These are phyloP conservation scores for Fusarium mundagurra DNA, from an alignment of 2,329 filamentous ascomycete genomes.

Conservation along the genomic window DNA sequence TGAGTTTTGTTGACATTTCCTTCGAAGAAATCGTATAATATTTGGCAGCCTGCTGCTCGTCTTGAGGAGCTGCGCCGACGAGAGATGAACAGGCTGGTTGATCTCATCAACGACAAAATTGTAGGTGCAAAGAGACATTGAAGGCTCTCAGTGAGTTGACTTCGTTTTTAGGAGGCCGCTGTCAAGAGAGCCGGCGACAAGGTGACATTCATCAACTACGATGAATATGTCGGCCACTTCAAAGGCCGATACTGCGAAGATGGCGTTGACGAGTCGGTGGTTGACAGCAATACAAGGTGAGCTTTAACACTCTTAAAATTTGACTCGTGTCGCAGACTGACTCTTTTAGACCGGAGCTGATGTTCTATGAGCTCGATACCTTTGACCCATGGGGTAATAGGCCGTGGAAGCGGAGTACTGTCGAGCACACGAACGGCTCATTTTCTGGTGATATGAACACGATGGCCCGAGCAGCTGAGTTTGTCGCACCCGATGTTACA, in stretches of 20 bases:
- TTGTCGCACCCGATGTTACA: neutral
- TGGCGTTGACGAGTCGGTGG: neutral
- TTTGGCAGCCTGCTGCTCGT: neutral
- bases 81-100: slow-evolving; percentile 5
- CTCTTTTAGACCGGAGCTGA: neutral
- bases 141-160: rapidly evolving
- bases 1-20: rapidly evolving
- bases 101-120: slow-evolving; percentile 6
- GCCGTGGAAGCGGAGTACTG: slow-evolving; percentile 5
- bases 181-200: neutral
- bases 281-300: slow-evolving; percentile 1
- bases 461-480: neutral
- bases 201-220: neutral
- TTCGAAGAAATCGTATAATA: neutral
- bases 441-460: slow-evolving; percentile 1
- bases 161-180: neutral
- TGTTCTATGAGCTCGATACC: slow-evolving; percentile 13
- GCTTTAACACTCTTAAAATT: too few relatives aligned
- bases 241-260: slow-evolving; percentile 7
- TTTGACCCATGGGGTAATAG: neutral
- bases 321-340: rapidly evolving
- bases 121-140: neutral
- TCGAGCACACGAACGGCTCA: neutral
- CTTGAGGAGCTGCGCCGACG: neutral
- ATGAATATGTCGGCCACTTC: slow-evolving; percentile 2